These are phyloP conservation scores for Ilex paraguariensis DNA, from an alignment of 305 asterid species.

Conservation along the genomic window DNA sequence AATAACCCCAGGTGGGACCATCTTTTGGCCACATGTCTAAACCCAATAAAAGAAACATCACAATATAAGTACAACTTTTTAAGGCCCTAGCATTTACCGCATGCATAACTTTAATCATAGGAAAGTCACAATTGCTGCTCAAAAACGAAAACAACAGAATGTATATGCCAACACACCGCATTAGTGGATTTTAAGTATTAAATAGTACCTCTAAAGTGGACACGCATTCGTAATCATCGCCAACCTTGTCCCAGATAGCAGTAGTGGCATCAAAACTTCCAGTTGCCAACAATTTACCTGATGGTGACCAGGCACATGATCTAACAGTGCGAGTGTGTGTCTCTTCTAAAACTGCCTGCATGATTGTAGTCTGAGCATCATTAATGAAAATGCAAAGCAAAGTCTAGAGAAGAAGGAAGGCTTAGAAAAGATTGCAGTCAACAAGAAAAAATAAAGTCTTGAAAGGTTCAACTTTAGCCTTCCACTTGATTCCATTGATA, in stretches of 20 bases:
- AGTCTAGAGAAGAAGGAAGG: too few relatives aligned
- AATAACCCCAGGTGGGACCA: too few relatives aligned
- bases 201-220: constrained; percentile 73
- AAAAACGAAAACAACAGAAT: too few relatives aligned
- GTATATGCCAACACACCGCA: too few relatives aligned
- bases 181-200: not conserved
- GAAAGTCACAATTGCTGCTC: not conserved
- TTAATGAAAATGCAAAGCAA: not conserved
- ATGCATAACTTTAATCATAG: not conserved
- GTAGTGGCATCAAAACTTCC: constrained; percentile 96
- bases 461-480: too few relatives aligned
- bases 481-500: too few relatives aligned
- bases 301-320: constrained; percentile 88
- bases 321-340: constrained; percentile 86
- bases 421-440: too few relatives aligned
- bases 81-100: not conserved
- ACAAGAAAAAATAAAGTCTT: too few relatives aligned
- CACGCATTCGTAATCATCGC: constrained; percentile 67
- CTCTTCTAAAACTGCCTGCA: constrained; percentile 85
- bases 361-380: not conserved
- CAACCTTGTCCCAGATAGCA: constrained; percentile 76
- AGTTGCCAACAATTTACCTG: constrained; percentile 65
- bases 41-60: not conserved
- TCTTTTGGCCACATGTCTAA: not conserved
- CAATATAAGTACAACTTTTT: not conserved